These are phyloP conservation scores for Aureobasidium musti DNA, from an alignment of 2,329 filamentous ascomycete genomes.

Conservation along the genomic window DNA sequence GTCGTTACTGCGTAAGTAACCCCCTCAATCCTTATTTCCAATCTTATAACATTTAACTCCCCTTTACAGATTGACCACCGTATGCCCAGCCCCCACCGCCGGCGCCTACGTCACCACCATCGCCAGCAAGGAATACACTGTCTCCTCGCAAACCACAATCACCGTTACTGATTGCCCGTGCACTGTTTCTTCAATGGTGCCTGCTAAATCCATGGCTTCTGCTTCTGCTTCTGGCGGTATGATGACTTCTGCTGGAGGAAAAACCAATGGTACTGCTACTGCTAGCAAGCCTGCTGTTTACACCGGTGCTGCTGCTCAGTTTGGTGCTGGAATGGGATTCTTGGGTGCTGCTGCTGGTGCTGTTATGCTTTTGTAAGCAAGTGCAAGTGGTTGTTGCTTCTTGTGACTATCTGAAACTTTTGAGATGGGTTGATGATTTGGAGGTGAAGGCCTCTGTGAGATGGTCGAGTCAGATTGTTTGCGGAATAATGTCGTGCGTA, in stretches of 20 bases:
- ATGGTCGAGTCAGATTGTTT: no score
- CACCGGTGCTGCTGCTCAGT: constrained; percentile 11
- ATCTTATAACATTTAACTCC: constrained; percentile 47
- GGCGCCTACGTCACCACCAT: constrained; percentile 53
- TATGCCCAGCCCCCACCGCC: constrained; percentile 67
- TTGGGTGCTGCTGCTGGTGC: constrained; percentile 18
- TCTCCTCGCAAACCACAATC: constrained; percentile 52
- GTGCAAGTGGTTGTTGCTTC: no score
- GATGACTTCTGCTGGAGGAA: constrained; percentile 8
- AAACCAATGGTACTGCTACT: constrained; percentile 22
- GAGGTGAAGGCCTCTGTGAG: no score
- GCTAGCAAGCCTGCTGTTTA: constrained; percentile 8
- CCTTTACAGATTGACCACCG: constrained; percentile 61
- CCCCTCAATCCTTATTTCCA: no score
- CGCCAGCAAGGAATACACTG: constrained; percentile 67
- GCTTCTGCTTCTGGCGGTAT: neutral
- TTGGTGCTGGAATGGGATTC: constrained; percentile 16
- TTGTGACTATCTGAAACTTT: no score
- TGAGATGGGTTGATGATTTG: no score
- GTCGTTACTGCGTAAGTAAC: constrained; percentile 53
- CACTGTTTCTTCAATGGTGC: constrained; percentile 32
- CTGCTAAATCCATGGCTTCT: neutral
- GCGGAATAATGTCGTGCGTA: no score
- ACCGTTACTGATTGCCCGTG: constrained; percentile 31
- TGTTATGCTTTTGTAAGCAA: constrained; percentile 21